Evolutionary conservation across 306 rosid genomes (phyloP), one percentile per base, ranked within the genome.

Genomic region (Quercus cerris): DNA sequence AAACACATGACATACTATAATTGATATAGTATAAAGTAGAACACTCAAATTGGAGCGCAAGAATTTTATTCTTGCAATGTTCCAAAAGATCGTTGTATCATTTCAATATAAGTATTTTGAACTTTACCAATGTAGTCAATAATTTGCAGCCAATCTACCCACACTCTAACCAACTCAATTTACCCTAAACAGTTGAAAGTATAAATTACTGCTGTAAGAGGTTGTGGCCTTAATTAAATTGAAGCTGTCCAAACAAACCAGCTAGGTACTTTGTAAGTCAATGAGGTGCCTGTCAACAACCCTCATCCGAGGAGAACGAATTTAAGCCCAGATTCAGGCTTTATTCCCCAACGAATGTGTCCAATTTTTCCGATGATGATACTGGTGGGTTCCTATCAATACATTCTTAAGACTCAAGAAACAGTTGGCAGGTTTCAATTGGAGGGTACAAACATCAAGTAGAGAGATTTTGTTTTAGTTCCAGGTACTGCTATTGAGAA

Each of bases 401-500:
- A 20, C 3, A 11, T 64, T 64, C 6, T 10, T 5, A 64, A 31
- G 41, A 30, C 11, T 17, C 22, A 64, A 13, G 1, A 41, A 63
- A 15, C 11, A 30, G 46, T 30, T 30, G 46, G 70, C 70, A 28
- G 70, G 46, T 64, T 64, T 64, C 70, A 30, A 64, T 64, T 64
- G 70, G 44, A 64, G 46, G 22, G 70, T 5, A 31, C 70, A 64
- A 12, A 64, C 3, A 64, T 28, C 70, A 2, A 64, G 22, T 2
- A 30, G 5, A 28, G 44, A 30, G 70, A 64, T 28, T 14, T 17
- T 62, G 68, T 30, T 27, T 64, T 38, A 38, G 76, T 58, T 78
- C 64, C 78, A 56, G 57, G 57, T 55, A 52, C 17, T 55, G 38
- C 20, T 10, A 62, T 67, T 28, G 77, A 81, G 56, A 56, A 66